phyloP scores from a whole-genome alignment of 768 basidiomycete genomes.

The Clavulina sp. region DNA sequence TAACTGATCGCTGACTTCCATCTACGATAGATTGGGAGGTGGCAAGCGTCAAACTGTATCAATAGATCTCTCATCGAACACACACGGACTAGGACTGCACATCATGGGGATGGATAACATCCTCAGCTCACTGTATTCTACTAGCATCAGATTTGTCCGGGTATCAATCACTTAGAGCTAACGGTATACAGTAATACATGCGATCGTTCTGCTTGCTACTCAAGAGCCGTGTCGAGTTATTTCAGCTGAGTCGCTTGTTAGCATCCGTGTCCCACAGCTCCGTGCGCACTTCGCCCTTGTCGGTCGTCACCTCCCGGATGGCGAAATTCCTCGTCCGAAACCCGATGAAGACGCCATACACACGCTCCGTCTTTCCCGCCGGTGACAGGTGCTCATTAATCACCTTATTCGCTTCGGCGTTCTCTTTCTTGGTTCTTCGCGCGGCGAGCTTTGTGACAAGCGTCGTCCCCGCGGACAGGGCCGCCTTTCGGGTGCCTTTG shows the following conservation, averaged over 20 bases:
- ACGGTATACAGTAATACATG: too few species aligned
- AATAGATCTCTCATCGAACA: too few species aligned
- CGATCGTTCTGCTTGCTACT: too few species aligned
- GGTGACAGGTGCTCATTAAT: background rate
- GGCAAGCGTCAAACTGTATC: constrained; percentile 55
- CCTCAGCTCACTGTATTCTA: too few species aligned
- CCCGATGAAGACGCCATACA: constrained; percentile 1
- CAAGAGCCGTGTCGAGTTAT: too few species aligned
- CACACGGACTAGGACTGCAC: too few species aligned
- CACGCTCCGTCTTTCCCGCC: constrained; percentile 1
- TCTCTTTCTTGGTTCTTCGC: background rate
- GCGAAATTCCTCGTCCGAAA: background rate
- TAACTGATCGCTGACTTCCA: background rate
- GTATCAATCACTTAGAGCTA: too few species aligned
- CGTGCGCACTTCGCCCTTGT: background rate
- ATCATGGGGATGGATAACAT: too few species aligned
- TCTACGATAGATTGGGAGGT: constrained; percentile 59
- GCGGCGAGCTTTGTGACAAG: background rate
- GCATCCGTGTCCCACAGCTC: background rate
- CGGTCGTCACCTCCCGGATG: background rate
- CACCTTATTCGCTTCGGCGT: background rate
- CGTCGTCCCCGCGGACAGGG: background rate
- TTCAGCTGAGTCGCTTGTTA: too few species aligned
- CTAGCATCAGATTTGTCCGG: too few species aligned
- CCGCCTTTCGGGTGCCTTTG: background rate